These are phyloP conservation scores for Tolypocladium tundrense DNA, from an alignment of 2,329 filamentous ascomycete species.

Conservation along the genomic window DNA sequence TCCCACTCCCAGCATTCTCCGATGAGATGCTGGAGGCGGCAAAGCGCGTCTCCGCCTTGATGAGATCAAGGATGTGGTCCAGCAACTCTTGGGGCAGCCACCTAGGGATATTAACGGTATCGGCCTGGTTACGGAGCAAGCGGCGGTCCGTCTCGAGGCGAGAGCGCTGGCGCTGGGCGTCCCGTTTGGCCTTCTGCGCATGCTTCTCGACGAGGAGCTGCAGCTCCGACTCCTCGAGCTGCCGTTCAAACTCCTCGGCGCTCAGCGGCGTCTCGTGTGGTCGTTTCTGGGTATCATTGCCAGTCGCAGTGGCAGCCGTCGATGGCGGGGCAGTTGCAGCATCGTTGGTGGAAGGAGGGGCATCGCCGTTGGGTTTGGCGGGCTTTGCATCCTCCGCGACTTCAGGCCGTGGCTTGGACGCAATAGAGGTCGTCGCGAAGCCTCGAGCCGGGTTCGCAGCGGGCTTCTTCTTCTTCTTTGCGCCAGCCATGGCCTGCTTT, in stretches of 20 bases:
- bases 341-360: constrained; percentile 16
- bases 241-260: constrained; percentile 81
- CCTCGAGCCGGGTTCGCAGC: constrained; percentile 79
- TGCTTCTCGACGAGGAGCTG: constrained; percentile 81
- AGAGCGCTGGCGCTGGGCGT: constrained; percentile 64
- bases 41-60: constrained; percentile 54
- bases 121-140: constrained; percentile 68
- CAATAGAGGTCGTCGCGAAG: constrained; percentile 87
- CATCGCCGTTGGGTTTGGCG: constrained; percentile 16
- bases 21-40: constrained; percentile 37
- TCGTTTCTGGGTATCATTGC: constrained; percentile 1
- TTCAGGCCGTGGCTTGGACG: constrained; percentile 69
- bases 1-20: constrained; percentile 34
- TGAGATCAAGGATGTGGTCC: constrained; percentile 65
- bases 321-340: constrained; percentile 13
- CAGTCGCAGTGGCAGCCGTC: neutral
- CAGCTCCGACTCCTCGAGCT: constrained; percentile 83
- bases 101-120: constrained; percentile 58
- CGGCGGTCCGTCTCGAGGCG: constrained; percentile 80
- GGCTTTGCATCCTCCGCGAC: constrained; percentile 24
- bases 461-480: constrained; percentile 86
- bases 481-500: constrained; percentile 48
- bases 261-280: constrained; percentile 44
- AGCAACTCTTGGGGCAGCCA: constrained; percentile 77
- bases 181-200: constrained; percentile 66